These are phyloP conservation scores for Cordia subcordata DNA, from an alignment of 257 asterid species.

Conservation along the genomic window DNA sequence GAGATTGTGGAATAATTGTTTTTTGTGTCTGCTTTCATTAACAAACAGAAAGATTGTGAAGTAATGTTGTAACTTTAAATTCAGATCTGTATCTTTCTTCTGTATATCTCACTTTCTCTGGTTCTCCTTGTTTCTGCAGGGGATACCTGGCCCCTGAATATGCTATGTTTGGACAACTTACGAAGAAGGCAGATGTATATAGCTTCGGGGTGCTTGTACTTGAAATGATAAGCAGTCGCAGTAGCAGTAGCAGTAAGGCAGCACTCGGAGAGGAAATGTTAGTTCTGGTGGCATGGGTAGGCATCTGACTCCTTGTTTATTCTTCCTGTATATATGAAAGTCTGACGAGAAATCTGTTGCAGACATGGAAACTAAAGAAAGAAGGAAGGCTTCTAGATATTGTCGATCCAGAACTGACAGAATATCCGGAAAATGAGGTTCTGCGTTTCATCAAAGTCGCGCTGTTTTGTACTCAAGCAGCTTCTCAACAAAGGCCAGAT, in stretches of 20 bases:
- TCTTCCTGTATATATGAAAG: no score
- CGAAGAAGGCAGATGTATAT: conserved; percentile 78
- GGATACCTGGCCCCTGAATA: conserved; percentile 92
- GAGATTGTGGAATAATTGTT: no score
- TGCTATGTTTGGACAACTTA: conserved; percentile 66
- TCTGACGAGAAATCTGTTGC: conserved; percentile 9
- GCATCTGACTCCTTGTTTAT: neutral
- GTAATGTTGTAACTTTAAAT: no score
- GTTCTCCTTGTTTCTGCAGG: conserved; percentile 25
- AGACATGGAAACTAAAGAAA: conserved; percentile 74
- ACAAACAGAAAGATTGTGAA: no score
- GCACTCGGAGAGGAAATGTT: conserved; percentile 56
- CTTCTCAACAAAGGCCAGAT: conserved; percentile 64
- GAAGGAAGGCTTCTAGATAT: conserved; percentile 55
- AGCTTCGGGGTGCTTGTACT: conserved; percentile 85
- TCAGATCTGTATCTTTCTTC: no score
- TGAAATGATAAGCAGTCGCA: conserved; percentile 62
- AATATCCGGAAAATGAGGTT: conserved; percentile 46
- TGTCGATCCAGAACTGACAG: conserved; percentile 58
- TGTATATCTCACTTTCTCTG: neutral
- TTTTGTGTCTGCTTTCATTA: no score
- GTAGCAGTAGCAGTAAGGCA: conserved; percentile 67
- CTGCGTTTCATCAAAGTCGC: conserved; percentile 60
- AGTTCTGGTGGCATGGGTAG: conserved; percentile 77
- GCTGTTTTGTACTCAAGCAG: conserved; percentile 72